Evolutionary conservation across 2,329 filamentous ascomycete species (phyloP), one percentile per base, ranked within the genome.

Genomic region (Alternaria sp.): DNA sequence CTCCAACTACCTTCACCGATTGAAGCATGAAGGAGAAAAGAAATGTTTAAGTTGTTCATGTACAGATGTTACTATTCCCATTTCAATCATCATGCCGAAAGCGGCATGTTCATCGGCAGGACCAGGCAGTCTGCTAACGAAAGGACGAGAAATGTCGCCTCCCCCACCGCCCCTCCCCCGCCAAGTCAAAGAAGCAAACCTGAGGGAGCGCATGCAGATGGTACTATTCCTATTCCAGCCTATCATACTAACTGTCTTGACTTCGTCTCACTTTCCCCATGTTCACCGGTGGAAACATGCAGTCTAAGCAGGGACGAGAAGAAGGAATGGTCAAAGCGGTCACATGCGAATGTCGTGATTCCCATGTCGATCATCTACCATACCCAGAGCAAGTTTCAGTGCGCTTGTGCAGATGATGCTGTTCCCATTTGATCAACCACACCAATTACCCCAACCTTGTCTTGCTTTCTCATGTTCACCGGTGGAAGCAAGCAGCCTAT

Each of bases 351-450:
- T 41, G 4, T 41, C 3, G n/a, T 2, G 37, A 41, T 41, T 41
- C 8, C 15, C 37, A 41, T 41, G 37, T 41, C 37, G 37, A 41
- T 18, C 37, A 41, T 41, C 37, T 41, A 6, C 37, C n/a, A 41
- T 4, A 41, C 33, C 15, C 0, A 41, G 0, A 3, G 33, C 0
- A 3, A 15, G 15, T 5, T 3, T n/a, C 33, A 3, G 33, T 0
- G 2, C 2, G 15, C 33, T 41, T 1, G 1, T 2, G 33, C 33
- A 41, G 33, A 37, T 2, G 14, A 8, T 2, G 30, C 30, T 37
- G 1, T n/a, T 9, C 30, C 14, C 30, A 37, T 0, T 2, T 15
- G 6, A 37, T 15, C 14, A 7, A 1, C 30, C 30, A 33, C 6
- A 33, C 30, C 30, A 15, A 33, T 6, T 8, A 15, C 30, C 14